Conservation (phyloP, 148 eudicot species). For the Silene conica region DNA sequence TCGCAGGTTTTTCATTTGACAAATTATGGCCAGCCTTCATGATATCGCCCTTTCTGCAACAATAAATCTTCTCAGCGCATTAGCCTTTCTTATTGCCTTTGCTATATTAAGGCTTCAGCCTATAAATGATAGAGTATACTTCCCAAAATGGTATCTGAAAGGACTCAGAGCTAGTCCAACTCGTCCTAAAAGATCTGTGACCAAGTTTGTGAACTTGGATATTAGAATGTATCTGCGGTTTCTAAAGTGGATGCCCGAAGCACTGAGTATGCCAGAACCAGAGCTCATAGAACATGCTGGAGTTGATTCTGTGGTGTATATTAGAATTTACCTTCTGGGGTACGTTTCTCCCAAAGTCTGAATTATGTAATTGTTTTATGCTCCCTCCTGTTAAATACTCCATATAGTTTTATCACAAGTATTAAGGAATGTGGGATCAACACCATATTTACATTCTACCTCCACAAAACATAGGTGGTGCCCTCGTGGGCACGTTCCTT, state of each 20-base stretch:
- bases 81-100: slow-evolving; percentile 49
- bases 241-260: slow-evolving; percentile 55
- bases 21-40: slow-evolving; percentile 37
- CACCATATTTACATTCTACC: background rate
- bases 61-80: slow-evolving; percentile 40
- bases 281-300: slow-evolving; percentile 54
- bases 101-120: slow-evolving; percentile 50
- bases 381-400: background rate
- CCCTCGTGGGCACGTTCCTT: too few species aligned
- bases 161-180: slow-evolving; percentile 36
- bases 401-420: background rate
- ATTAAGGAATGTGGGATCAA: background rate
- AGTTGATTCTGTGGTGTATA: slow-evolving; percentile 45
- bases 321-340: slow-evolving; percentile 54
- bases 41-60: slow-evolving; percentile 48
- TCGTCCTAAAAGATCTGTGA: slow-evolving; percentile 24
- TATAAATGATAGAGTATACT: slow-evolving; percentile 44
- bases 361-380: background rate
- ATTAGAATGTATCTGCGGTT: slow-evolving; percentile 37
- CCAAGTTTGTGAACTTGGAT: slow-evolving; percentile 51
- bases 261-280: slow-evolving; percentile 43
- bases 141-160: slow-evolving; percentile 49
- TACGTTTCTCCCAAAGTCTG: slow-evolving; percentile 13
- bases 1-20: slow-evolving; percentile 11
- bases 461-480: too few species aligned